These are phyloP conservation scores for Fusarium nodosum DNA, from an alignment of 2,329 filamentous ascomycete species.

Conservation along the genomic window DNA sequence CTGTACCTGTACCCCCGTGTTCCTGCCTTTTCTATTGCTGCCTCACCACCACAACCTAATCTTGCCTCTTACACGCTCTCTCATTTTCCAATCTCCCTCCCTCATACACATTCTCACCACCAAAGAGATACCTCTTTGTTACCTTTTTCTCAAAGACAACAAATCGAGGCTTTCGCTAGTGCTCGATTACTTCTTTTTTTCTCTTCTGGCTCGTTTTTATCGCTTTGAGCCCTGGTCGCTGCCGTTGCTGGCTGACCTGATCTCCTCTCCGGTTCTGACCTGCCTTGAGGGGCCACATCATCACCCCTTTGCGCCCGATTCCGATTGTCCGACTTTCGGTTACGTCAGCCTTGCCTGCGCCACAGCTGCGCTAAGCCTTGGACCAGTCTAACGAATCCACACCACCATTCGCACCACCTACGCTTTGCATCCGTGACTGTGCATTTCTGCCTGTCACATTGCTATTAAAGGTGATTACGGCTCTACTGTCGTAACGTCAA, in stretches of 20 bases:
- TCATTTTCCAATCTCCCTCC: conserved; percentile 43
- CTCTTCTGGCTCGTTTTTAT: conserved; percentile 38
- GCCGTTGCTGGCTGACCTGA: conserved; percentile 45
- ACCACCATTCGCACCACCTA: conserved; percentile 28
- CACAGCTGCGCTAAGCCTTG: conserved; percentile 31
- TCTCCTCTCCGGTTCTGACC: conserved; percentile 45
- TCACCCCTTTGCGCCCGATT: conserved; percentile 50
- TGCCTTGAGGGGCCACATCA: conserved; percentile 54
- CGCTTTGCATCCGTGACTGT: conserved; percentile 13
- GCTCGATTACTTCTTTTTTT: conserved; percentile 56
- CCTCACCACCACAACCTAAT: conserved; percentile 48
- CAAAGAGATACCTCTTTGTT: conserved; percentile 41
- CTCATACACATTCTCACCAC: conserved; percentile 47
- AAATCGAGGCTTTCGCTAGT: conserved; percentile 64
- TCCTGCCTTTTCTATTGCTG: conserved; percentile 42
- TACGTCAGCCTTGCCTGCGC: conserved; percentile 54
- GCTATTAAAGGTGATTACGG: conserved; percentile 33
- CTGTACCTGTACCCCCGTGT: conserved; percentile 36
- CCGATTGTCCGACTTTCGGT: conserved; percentile 50
- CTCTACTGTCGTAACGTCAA: conserved; percentile 34
- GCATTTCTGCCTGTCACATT: conserved; percentile 41
- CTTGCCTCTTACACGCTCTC: conserved; percentile 50
- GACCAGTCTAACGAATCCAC: conserved; percentile 20
- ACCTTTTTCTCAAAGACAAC: conserved; percentile 42
- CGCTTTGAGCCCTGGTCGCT: conserved; percentile 43